These are phyloP conservation scores for Drosera spatulata DNA, from an alignment of 179 eudicot species.

Conservation along the genomic window DNA sequence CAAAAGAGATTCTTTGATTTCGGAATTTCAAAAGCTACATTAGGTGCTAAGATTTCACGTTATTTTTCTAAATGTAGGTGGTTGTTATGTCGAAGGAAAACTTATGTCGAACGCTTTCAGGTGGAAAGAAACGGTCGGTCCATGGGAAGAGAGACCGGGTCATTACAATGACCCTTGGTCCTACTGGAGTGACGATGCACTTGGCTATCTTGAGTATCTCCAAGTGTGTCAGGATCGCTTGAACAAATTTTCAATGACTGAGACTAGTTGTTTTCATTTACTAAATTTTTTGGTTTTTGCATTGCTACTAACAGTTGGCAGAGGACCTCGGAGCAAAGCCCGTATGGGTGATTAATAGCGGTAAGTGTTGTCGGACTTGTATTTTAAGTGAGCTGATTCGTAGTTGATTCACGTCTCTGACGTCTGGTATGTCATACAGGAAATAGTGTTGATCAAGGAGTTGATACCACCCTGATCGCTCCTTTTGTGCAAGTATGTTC, in stretches of 20 bases:
- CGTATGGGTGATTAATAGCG: constrained; percentile 45
- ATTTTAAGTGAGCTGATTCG: too few relatives aligned
- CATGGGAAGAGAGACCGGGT: constrained; percentile 72
- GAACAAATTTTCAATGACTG: too few relatives aligned
- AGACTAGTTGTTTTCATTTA: background rate
- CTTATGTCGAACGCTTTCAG: constrained; percentile 27
- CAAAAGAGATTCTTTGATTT: too few relatives aligned
- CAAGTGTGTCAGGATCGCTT: constrained; percentile 28
- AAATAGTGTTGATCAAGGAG: too few relatives aligned
- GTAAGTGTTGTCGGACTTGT: constrained; percentile 6
- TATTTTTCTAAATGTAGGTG: too few relatives aligned
- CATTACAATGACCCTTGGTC: constrained; percentile 88
- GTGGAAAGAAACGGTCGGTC: constrained; percentile 59
- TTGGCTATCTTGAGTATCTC: constrained; percentile 87
- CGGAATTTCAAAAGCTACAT: too few relatives aligned
- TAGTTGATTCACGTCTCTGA: too few relatives aligned
- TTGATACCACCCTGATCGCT: too few relatives aligned
- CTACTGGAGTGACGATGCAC: constrained; percentile 96
- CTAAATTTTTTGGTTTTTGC: constrained; percentile 1
- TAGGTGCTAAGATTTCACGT: too few relatives aligned
- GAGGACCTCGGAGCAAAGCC: constrained; percentile 43
- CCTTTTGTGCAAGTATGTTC: too few relatives aligned
- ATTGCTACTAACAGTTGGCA: constrained; percentile 20
- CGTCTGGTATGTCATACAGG: too few relatives aligned
- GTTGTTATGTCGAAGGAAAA: too few relatives aligned